Conservation (phyloP, 495 filamentous ascomycete species). For the Aspergillus coremiiformis region DNA sequence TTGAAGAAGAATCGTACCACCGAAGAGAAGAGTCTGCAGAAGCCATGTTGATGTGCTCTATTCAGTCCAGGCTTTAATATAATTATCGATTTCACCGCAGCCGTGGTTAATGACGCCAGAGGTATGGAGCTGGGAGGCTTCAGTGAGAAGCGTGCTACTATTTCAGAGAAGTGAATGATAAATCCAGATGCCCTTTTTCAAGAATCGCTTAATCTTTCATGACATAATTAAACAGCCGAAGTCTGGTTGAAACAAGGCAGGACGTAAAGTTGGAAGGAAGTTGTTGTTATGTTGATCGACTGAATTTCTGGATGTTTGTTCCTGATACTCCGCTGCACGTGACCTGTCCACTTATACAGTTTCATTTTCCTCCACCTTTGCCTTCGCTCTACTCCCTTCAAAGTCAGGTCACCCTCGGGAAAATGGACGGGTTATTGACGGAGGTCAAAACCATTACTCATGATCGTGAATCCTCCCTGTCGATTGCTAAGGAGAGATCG, state of each 20-base stretch:
- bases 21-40: constrained; percentile 10
- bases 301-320: no score
- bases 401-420: constrained; percentile 2
- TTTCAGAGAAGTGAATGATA: neutral
- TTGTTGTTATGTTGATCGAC: neutral
- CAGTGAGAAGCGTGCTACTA: no score
- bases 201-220: neutral
- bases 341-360: constrained; percentile 26
- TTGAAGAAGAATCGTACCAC: constrained; percentile 12
- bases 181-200: neutral
- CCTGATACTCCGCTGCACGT: constrained; percentile 23
- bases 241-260: neutral
- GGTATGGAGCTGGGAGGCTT: neutral
- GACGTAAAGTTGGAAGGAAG: neutral
- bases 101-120: neutral
- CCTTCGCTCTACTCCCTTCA: neutral
- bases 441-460: constrained; percentile 33
- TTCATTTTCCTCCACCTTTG: constrained; percentile 14
- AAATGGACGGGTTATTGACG: constrained; percentile 39
- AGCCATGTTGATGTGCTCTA: constrained; percentile 10
- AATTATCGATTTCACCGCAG: neutral
- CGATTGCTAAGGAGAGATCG: constrained; percentile 10
- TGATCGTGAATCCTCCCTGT: constrained; percentile 16
- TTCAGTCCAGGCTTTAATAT: neutral
- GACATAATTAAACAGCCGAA: neutral